Evolutionary conservation across 768 basidiomycete genomes (phyloP).

Genomic region (Amanita jacksonii): DNA sequence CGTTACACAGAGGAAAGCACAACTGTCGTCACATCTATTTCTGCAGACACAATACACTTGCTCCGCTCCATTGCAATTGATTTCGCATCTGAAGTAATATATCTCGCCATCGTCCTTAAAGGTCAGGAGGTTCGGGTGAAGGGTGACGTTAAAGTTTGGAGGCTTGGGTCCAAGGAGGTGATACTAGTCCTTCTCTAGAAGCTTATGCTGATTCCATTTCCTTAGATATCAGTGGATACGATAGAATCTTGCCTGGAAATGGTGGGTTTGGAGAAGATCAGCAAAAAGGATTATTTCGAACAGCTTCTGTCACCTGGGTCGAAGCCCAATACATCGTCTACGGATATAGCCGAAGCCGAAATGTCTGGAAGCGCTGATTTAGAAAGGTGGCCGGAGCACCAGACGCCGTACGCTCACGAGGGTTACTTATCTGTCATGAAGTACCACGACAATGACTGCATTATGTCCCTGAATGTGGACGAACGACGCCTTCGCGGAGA

Average conservation of each 20-base stretch:
- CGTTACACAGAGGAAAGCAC: conserved; percentile 16
- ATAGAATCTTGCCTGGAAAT: conserved; percentile 41
- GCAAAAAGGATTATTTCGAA: conserved; percentile 33
- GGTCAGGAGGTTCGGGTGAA: conserved; percentile 55
- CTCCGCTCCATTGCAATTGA: conserved; percentile 35
- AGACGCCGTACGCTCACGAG: too few species aligned
- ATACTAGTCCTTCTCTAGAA: conserved; percentile 5
- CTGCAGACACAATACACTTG: conserved; percentile 36
- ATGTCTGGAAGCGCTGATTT: conserved; percentile 6
- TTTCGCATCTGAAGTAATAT: conserved; percentile 43
- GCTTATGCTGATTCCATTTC: not conserved
- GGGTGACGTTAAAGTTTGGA: conserved; percentile 52
- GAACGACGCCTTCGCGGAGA: conserved; percentile 22
- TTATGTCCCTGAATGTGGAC: conserved; percentile 18
- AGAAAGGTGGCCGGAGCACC: too few species aligned
- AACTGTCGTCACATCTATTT: conserved; percentile 29
- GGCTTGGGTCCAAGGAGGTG: conserved; percentile 34
- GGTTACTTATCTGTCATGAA: not conserved
- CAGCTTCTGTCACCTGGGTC: conserved; percentile 17
- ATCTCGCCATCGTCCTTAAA: conserved; percentile 40
- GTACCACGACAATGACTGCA: not conserved
- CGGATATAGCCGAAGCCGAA: conserved; percentile 13
- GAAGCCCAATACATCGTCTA: conserved; percentile 5
- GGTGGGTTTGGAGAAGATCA: conserved; percentile 29
- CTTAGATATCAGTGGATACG: conserved; percentile 32